These are phyloP conservation scores for Colletotrichum incanum DNA, from an alignment of 2,329 filamentous ascomycete genomes.

Conservation along the genomic window DNA sequence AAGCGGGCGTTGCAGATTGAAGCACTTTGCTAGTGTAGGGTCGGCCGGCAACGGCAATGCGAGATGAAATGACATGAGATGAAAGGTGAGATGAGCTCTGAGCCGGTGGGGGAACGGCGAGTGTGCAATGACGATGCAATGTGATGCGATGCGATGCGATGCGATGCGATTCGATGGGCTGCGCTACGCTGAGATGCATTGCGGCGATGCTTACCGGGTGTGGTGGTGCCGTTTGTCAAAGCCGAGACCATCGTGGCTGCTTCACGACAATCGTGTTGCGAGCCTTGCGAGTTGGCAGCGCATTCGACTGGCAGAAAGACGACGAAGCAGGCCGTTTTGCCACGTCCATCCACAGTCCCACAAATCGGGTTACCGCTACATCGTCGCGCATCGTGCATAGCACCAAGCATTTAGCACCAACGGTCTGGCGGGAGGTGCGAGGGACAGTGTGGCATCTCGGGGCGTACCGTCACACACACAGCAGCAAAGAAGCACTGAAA, in stretches of 20 bases:
- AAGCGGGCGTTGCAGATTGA: conserved; percentile 26
- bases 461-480: conserved; percentile 25
- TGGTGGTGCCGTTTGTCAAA: conserved; percentile 4
- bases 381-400: conserved; percentile 5
- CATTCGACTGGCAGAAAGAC: background rate
- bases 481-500: conserved; percentile 10
- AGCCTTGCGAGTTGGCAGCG: background rate
- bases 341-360: conserved; percentile 11
- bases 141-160: conserved; percentile 14
- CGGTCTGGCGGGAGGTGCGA: conserved; percentile 34
- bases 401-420: conserved; percentile 38
- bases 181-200: conserved; percentile 21
- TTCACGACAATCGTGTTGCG: conserved; percentile 15
- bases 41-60: conserved; percentile 18
- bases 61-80: conserved; percentile 22
- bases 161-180: background rate
- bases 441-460: conserved; percentile 24
- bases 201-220: background rate
- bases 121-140: background rate
- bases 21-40: conserved; percentile 22
- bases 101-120: background rate
- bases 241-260: conserved; percentile 8
- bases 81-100: conserved; percentile 12
- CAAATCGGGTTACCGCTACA: conserved; percentile 10
- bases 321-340: conserved; percentile 12